phyloP scores from a whole-genome alignment of 805 yeast species.

The Ogataea dorogensis region DNA sequence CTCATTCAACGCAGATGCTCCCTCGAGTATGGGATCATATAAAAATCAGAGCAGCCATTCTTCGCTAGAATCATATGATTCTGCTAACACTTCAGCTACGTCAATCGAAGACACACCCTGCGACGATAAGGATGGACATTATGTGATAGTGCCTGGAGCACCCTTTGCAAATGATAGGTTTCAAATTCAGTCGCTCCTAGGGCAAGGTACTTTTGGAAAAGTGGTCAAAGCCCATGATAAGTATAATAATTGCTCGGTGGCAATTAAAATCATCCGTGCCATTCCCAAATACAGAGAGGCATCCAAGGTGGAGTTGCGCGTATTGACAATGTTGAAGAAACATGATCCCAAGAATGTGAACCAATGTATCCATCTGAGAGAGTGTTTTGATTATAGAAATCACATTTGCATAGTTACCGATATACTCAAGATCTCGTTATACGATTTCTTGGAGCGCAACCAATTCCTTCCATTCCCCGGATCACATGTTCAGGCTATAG shows the following conservation, averaged over 20 bases:
- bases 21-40: slow-evolving; percentile 4
- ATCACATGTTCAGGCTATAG: slow-evolving; percentile 83
- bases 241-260: slow-evolving; percentile 59
- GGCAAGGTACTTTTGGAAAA: slow-evolving; percentile 93
- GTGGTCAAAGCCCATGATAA: slow-evolving; percentile 82
- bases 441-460: slow-evolving; percentile 85
- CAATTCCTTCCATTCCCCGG: slow-evolving; percentile 91
- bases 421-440: slow-evolving; percentile 76
- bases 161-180: slow-evolving; percentile 71
- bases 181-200: slow-evolving; percentile 63
- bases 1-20: slow-evolving; percentile 25
- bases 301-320: slow-evolving; percentile 85
- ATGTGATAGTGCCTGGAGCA: slow-evolving; percentile 57
- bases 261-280: slow-evolving; percentile 89
- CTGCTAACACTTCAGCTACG: slow-evolving; percentile 23
- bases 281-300: slow-evolving; percentile 95
- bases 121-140: slow-evolving; percentile 75
- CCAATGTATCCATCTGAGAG: slow-evolving; percentile 82
- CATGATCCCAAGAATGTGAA: slow-evolving; percentile 66
- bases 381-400: slow-evolving; percentile 87
- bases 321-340: slow-evolving; percentile 67
- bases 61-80: slow-evolving; percentile 22
- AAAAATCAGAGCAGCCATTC: slow-evolving; percentile 18
- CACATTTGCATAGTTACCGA: slow-evolving; percentile 95
- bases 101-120: slow-evolving; percentile 36